Conservation (phyloP, 345 rosid species). For the Sisymbrium irio region DNA sequence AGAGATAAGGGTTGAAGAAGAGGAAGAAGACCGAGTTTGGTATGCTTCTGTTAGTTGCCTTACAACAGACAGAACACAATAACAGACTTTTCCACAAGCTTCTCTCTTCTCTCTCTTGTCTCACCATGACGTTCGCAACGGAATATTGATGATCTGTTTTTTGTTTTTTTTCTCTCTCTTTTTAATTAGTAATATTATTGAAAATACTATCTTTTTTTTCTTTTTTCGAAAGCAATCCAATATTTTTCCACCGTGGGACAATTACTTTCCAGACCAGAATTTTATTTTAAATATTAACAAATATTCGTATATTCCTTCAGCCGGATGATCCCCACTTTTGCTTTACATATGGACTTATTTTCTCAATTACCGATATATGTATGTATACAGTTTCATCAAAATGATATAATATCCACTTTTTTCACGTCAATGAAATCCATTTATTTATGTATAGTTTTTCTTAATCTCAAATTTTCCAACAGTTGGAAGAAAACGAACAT, state of each 20-base stretch:
- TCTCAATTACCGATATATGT: not conserved
- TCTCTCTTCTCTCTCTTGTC: not conserved
- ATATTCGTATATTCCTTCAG: not conserved
- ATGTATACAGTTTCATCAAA: no score
- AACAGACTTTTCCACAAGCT: slow-evolving; percentile 37
- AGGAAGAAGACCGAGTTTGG: slow-evolving; percentile 23
- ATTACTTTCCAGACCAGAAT: not conserved
- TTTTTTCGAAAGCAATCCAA: no score
- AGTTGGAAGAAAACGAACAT: no score
- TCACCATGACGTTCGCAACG: slow-evolving; percentile 21
- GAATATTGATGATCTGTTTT: not conserved
- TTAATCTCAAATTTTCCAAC: not conserved
- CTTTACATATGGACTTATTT: not conserved
- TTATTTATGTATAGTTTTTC: not conserved
- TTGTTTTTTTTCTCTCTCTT: not conserved
- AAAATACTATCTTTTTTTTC: no score
- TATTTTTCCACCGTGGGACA: no score
- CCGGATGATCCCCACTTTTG: not conserved
- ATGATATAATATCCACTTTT: no score
- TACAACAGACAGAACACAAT: slow-evolving; percentile 28
- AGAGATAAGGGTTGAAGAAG: slow-evolving; percentile 5
- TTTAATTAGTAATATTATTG: not conserved
- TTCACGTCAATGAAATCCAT: not conserved
- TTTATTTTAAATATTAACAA: not conserved
- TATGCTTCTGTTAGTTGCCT: slow-evolving; percentile 28